A percentile compares a stretch with the other conserved stretches of the same genome.
These are phyloP conservation scores for Balakata baccata DNA, from an alignment of 345 rosid genomes.

Conservation along the genomic window DNA sequence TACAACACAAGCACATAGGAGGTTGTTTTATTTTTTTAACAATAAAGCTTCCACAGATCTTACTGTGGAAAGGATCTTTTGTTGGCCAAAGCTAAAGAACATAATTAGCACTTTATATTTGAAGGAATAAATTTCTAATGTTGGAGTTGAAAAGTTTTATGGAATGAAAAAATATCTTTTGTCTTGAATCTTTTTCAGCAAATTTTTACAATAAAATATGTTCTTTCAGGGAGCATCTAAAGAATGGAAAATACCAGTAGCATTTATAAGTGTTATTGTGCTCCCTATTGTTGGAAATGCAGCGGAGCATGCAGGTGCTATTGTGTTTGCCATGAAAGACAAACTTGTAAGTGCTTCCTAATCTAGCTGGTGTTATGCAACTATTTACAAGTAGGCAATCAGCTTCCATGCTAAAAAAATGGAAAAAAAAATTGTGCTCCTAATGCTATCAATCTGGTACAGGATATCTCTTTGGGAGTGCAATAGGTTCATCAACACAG, in stretches of 20 bases:
- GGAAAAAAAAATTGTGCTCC: background rate
- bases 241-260: slow-evolving; percentile 39
- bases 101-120: background rate
- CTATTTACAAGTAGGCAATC: background rate
- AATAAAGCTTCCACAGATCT: background rate
- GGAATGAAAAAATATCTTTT: background rate
- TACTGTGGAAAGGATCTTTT: background rate
- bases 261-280: slow-evolving; percentile 50
- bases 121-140: background rate
- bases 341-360: slow-evolving; percentile 43
- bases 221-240: slow-evolving; percentile 43
- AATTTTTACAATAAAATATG: background rate
- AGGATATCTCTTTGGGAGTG: slow-evolving; percentile 54
- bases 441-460: slow-evolving; percentile 2
- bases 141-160: background rate
- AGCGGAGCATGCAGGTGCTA: slow-evolving; percentile 54
- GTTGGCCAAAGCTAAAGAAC: background rate
- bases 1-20: background rate
- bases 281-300: slow-evolving; percentile 58
- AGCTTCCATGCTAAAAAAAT: background rate
- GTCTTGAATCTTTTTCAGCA: background rate
- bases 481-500: slow-evolving; percentile 57
- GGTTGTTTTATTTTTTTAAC: background rate
- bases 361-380: background rate
- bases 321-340: slow-evolving; percentile 54